Evolutionary conservation across 495 filamentous ascomycete genomes (phyloP), one percentile per base, ranked within the genome.

Genomic region (Penicillium goetzii): DNA sequence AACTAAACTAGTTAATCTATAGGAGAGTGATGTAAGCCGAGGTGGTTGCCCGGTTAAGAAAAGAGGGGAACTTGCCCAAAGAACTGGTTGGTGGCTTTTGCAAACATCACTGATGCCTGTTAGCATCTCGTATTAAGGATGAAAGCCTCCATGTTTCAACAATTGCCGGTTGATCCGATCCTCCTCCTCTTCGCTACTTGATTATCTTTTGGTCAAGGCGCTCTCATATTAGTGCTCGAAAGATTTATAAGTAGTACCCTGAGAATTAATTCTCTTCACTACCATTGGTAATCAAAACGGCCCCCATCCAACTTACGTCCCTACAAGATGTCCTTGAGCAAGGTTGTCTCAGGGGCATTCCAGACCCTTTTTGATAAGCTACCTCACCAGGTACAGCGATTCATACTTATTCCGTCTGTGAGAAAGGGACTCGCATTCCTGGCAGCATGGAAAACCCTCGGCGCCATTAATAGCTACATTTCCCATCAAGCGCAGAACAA

Each of bases 401-500:
- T 55, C 17, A 14, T 55, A 2, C 28, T 36, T 4, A n/a, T 21
- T 1, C 32, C 52, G 1, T 34, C 26, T n/a, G 26, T 55, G 15
- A 33, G 32, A n/a, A 55, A 55, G 52, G 52, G 52, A 12, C 52
- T 55, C 3, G 28, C 52, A 55, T 21, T 36, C 9, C 12, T 55
- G 28, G 52, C 30, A 23, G 52, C 52, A 17, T 55, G 28, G 30
- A 33, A 55, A 33, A 21, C 28, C n/a, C n/a, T 55, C 11, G 9
- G 30, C 14, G 52, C 14, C 19, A 11, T 55, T 17, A 33, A 36
- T 34, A 19, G 52, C 52, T 62, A 62, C 36, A 40, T 65, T 28
- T 65, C 62, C 12, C 17, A 36, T 14, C 15, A 32, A 15, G 57
- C 43, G 3, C 52, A 60, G 11, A 65, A 60, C 14, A 56, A 41